Conservation (phyloP, 371 early-diverging fungal species). For the Mucor indicus region DNA sequence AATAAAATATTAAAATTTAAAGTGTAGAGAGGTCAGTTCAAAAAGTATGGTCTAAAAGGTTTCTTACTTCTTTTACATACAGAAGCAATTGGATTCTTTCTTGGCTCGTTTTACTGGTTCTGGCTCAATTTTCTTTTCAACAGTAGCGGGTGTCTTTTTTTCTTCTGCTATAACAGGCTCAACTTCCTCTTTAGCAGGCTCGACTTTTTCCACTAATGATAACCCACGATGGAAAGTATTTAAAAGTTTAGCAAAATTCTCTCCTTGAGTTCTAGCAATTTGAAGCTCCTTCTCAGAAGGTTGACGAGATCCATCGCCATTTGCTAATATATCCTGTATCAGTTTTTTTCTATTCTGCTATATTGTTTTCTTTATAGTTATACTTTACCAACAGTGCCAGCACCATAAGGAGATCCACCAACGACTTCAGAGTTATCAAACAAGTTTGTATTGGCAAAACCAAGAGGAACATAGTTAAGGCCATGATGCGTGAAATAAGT, state of each 20-base stretch:
- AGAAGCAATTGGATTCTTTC: slow-evolving; percentile 20
- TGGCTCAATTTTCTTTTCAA: not conserved
- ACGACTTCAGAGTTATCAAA: slow-evolving; percentile 49
- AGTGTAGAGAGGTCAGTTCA: too few relatives aligned
- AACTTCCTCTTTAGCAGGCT: not conserved
- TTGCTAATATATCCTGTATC: too few relatives aligned
- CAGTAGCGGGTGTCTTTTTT: not conserved
- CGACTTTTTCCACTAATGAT: too few relatives aligned
- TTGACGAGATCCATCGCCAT: slow-evolving; percentile 65
- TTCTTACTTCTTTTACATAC: too few relatives aligned
- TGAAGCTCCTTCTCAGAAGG: slow-evolving; percentile 59
- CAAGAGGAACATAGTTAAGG: slow-evolving; percentile 77
- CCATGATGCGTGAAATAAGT: slow-evolving; percentile 79
- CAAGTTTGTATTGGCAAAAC: slow-evolving; percentile 50
- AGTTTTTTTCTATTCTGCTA: too few relatives aligned
- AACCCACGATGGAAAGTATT: slow-evolving; percentile 10
- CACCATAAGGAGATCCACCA: slow-evolving; percentile 76
- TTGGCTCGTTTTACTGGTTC: too few relatives aligned
- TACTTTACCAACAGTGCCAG: slow-evolving; percentile 19
- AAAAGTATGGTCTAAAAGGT: too few relatives aligned
- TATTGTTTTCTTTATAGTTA: too few relatives aligned
- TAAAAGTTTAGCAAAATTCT: slow-evolving; percentile 55
- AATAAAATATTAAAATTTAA: too few relatives aligned
- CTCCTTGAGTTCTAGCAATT: slow-evolving; percentile 64
- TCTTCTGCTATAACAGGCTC: not conserved